phyloP scores from a whole-genome alignment of 2,329 filamentous ascomycete species.

The Fusarium chuoi region DNA sequence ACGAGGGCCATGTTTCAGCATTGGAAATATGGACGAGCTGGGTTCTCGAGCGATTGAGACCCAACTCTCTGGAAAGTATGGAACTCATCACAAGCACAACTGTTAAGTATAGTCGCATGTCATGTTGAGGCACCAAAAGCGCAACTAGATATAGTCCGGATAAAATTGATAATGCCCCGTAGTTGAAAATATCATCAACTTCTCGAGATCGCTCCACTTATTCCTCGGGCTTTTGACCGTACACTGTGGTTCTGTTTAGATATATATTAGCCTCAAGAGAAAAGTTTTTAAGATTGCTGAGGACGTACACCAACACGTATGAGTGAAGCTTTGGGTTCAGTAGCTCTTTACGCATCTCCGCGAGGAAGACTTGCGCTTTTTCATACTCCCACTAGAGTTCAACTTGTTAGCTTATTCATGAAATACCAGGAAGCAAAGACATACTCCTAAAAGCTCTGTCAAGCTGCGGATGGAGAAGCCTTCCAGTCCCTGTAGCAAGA shows the following conservation, averaged over 20 bases:
- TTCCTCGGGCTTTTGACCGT: slow-evolving; percentile 5
- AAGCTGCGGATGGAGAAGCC: slow-evolving; percentile 26
- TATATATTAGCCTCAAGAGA: background rate
- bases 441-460: slow-evolving; percentile 14
- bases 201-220: background rate
- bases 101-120: rapidly evolving
- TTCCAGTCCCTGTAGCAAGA: slow-evolving; percentile 14
- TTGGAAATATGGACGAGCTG: background rate
- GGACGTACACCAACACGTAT: slow-evolving; percentile 4
- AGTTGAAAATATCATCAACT: rapidly evolving
- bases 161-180: too few species aligned
- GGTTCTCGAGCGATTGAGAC: rapidly evolving
- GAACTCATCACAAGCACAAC: background rate
- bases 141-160: too few species aligned
- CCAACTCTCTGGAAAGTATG: rapidly evolving
- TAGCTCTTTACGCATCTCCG: slow-evolving; percentile 12
- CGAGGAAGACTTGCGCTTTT: slow-evolving; percentile 3
- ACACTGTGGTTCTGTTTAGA: background rate
- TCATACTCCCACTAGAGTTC: slow-evolving; percentile 10
- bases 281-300: rapidly evolving
- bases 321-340: slow-evolving; percentile 12
- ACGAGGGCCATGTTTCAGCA: too few species aligned
- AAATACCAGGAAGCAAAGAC: background rate
- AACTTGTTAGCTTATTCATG: background rate
- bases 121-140: background rate